Evolutionary conservation across 257 asterid genomes (phyloP), one percentile per base, ranked within the genome.

Genomic region (Ligustrum vulgare): DNA sequence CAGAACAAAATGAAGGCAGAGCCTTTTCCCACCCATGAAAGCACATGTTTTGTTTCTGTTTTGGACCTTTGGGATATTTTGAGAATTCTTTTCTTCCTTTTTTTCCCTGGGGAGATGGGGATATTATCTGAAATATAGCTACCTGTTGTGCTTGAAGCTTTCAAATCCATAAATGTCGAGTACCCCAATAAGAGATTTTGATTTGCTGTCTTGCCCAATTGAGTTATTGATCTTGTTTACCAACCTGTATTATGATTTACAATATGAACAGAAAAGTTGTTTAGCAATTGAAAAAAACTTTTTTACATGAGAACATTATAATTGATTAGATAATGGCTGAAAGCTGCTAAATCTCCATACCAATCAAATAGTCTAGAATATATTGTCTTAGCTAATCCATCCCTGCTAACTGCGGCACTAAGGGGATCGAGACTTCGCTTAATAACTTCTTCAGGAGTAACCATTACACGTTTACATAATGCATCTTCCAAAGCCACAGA

Each of bases 131-230:
- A 67, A 65, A 45, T 67, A 31, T 68, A 66, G 47, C 72, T 76
- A 92, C 98, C 98, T 94, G 85, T 94, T 94, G 84, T 92, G 87
- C 84, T 94, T 94, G 84, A 94, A 94, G 92, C 98, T 92, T 80
- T 94, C 98, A 67, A 94, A 94, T 81, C 98, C 97, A 83, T 94
- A 94, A 65, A 94, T 94, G 75, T 94, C 98, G 71, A 94, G 96
- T 72, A 94, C 97, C 79, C 97, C 98, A 81, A 94, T 94, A 77
- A 94, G 84, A 80, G 78, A 84, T 81, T 84, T 92, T 49, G 98
- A 94, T 35, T 70, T 82, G 45, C 84, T 51, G 84, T 90, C 98
- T 81, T 94, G 98, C 80, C 98, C 98, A 80, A 94, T 94, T 73
- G 98, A 94, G 58, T 77, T 83, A 77, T 92, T 94, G 79, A 94